Conservation (phyloP, 2,329 filamentous ascomycete species). For the Colletotrichum sp. region DNA sequence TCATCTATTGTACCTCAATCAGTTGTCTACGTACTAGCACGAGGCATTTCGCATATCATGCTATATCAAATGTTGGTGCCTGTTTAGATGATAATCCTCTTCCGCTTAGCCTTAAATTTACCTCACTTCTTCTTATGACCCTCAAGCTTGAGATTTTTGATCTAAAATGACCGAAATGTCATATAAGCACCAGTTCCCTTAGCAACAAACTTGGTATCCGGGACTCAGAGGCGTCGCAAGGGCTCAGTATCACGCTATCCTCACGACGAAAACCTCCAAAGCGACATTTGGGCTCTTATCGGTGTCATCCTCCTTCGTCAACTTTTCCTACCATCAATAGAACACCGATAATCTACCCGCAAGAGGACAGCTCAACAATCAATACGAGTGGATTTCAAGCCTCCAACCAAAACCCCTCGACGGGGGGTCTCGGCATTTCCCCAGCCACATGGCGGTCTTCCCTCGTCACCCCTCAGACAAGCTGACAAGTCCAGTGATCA, state of each 20-base stretch:
- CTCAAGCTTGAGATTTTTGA: not conserved
- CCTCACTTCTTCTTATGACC: not conserved
- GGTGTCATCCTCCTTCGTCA: not conserved
- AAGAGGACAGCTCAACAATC: not conserved
- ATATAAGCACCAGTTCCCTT: not conserved
- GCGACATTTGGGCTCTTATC: not conserved
- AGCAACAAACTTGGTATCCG: not conserved
- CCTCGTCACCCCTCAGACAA: not conserved
- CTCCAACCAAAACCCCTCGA: not conserved
- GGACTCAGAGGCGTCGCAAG: not conserved
- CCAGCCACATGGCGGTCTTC: not conserved
- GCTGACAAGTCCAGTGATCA: not conserved
- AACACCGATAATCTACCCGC: not conserved
- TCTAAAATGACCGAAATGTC: not conserved
- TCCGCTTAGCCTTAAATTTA: not conserved
- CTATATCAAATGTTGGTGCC: not conserved
- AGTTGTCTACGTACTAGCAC: not conserved
- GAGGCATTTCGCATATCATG: not conserved
- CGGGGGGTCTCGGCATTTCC: not conserved
- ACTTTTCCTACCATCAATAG: not conserved
- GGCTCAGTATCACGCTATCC: not conserved
- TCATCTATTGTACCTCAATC: not conserved
- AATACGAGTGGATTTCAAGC: not conserved
- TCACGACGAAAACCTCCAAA: not conserved
- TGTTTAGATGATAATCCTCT: not conserved